A percentile compares a stretch with the other conserved stretches of the same genome.
Conservation (phyloP, 2,329 filamentous ascomycete species). For the Penicillium sp. region DNA sequence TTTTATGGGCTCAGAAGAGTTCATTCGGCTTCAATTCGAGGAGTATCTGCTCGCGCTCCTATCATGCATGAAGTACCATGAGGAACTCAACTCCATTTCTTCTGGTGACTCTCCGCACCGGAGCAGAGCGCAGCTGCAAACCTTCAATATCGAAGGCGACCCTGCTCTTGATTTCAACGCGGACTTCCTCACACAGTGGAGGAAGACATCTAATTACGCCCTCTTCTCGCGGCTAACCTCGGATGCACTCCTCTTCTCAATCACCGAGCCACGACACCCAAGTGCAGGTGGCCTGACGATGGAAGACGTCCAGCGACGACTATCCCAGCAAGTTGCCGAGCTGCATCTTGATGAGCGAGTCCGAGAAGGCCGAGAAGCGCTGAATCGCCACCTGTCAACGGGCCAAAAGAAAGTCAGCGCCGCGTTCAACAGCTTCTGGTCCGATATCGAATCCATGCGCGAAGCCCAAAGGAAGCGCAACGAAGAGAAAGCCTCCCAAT, state of each 20-base stretch:
- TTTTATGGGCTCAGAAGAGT: conserved; percentile 94
- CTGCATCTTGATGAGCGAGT: conserved; percentile 91
- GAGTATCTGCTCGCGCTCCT: conserved; percentile 91
- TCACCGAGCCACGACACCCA: conserved; percentile 89
- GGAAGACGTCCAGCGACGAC: conserved; percentile 87
- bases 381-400: conserved; percentile 86
- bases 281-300: conserved; percentile 90
- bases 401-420: conserved; percentile 85
- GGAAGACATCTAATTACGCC: conserved; percentile 82
- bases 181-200: conserved; percentile 88
- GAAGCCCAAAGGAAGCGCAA: conserved; percentile 66
- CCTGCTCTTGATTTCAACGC: conserved; percentile 79
- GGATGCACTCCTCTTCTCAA: conserved; percentile 88
- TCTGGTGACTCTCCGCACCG: conserved; percentile 45
- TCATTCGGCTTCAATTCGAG: conserved; percentile 95
- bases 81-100: conserved; percentile 58
- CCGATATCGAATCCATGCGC: conserved; percentile 81
- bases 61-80: conserved; percentile 86
- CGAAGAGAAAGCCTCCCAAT: conserved; percentile 36
- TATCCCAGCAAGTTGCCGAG: conserved; percentile 90
- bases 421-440: conserved; percentile 84
- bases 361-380: conserved; percentile 76
- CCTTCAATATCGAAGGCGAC: conserved; percentile 71
- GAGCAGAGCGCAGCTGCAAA: conserved; percentile 56
- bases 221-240: conserved; percentile 76